These are phyloP conservation scores for Ceratocystis destructans DNA, from an alignment of 2,329 filamentous ascomycete species.

Conservation along the genomic window DNA sequence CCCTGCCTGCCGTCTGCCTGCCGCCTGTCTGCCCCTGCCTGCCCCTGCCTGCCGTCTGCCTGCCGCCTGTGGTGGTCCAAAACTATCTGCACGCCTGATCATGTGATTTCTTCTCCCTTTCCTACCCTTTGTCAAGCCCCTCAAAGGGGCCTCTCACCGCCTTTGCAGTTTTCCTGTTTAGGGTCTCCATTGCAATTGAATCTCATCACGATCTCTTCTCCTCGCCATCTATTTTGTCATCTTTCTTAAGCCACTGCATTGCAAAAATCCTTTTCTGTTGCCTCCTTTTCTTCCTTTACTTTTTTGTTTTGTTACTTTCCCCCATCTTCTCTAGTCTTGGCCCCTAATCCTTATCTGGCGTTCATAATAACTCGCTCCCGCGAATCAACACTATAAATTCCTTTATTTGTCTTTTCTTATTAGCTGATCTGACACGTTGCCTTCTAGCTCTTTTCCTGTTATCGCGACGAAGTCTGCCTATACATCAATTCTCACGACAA, in stretches of 20 bases:
- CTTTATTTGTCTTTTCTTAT: conserved; percentile 14
- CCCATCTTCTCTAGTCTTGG: conserved; percentile 13
- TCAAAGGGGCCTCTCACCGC: conserved; percentile 20
- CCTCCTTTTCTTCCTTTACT: neutral
- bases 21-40: neutral
- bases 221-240: conserved; percentile 17
- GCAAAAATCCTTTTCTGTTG: conserved; percentile 10
- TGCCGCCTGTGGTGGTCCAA: neutral
- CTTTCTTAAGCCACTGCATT: conserved; percentile 20
- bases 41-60: neutral
- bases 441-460: conserved; percentile 13
- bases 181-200: conserved; percentile 5
- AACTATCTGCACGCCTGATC: neutral
- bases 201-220: conserved; percentile 4
- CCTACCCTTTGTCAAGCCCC: neutral
- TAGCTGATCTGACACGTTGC: conserved; percentile 10
- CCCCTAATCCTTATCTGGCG: conserved; percentile 7
- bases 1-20: neutral
- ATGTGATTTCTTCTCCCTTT: neutral
- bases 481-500: neutral
- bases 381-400: conserved; percentile 5
- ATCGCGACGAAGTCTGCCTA: neutral
- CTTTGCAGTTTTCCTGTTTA: conserved; percentile 22
- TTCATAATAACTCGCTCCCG: neutral
- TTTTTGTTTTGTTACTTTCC: conserved; percentile 1